Conservation (phyloP, 2,329 filamentous ascomycete species). For the Aspergillus pseudonomiae region DNA sequence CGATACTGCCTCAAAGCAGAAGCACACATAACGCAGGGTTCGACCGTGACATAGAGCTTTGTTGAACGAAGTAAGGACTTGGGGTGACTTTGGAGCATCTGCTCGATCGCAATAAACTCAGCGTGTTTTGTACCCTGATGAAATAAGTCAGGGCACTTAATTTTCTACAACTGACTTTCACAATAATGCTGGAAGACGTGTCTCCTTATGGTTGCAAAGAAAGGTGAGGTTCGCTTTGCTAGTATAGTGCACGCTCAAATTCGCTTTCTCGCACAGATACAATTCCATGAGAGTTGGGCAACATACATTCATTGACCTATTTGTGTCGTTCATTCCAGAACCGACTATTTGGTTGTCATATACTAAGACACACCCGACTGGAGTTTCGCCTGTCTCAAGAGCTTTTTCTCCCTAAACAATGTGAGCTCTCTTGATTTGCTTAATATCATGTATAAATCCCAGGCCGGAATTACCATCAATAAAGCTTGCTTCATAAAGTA, state of each 20-base stretch:
- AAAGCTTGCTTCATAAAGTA: slow-evolving; percentile 84
- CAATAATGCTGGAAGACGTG: neutral
- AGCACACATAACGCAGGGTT: slow-evolving; percentile 98
- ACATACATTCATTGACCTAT: slow-evolving; percentile 72
- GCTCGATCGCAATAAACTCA: slow-evolving; percentile 83
- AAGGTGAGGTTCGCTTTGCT: neutral
- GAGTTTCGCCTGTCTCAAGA: slow-evolving; percentile 84
- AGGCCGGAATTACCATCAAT: slow-evolving; percentile 67
- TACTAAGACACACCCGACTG: slow-evolving; percentile 94
- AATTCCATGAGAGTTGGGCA: neutral
- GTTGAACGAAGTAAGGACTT: slow-evolving; percentile 71
- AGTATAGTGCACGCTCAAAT: neutral
- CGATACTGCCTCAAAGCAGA: slow-evolving; percentile 85
- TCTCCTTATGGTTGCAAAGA: neutral
- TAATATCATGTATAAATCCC: neutral
- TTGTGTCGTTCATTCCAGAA: slow-evolving; percentile 95
- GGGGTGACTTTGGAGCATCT: slow-evolving; percentile 66
- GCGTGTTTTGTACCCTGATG: slow-evolving; percentile 86
- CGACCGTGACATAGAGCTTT: slow-evolving; percentile 92
- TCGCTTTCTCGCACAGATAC: neutral
- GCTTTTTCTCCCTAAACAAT: slow-evolving; percentile 75
- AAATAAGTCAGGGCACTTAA: neutral
- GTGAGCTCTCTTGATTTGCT: slow-evolving; percentile 1
- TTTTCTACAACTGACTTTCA: neutral
- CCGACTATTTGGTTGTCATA: slow-evolving; percentile 78